Evolutionary conservation across 2,329 filamentous ascomycete species (phyloP), one percentile per base, ranked within the genome.

Genomic region (Diaporthe sp.): DNA sequence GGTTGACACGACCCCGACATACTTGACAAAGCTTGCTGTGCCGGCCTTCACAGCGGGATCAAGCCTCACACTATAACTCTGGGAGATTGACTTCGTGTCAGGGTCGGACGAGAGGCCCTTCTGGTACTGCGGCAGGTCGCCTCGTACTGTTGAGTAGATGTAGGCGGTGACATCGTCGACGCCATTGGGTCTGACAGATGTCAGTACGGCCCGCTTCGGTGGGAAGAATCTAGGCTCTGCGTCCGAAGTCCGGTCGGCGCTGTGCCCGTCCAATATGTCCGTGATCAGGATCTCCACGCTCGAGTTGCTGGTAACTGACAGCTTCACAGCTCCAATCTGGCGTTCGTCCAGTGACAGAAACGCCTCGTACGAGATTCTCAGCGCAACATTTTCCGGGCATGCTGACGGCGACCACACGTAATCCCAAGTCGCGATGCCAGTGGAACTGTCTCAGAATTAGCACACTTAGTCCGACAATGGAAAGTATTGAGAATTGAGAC

Each of bases 221-320:
- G 60, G 60, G 39, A 65, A 65, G n/a, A 65, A 65, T 17, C 60
- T 65, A 17, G 60, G 60, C 9, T 65, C 60, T 5, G 39, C 17
- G 25, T 47, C 39, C 10, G 37, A 65, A 65, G 60, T 65, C 5
- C 60, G 25, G 39, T 6, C 12, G 39, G 60, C 60, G 39, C 60
- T 65, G 60, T 31, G 60, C 15, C 60, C 60, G 20, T 65, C 60
- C 39, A 65, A 44, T 2, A 65, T 1, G 20, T 65, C 60, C 25
- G 60, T 65, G 25, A 65, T 1, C 1, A 65, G 39, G 10, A 65
- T 47, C 39, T 65, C 60, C 10, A 65, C 39, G 17, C 15, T 20
- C 7, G 58, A 63, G 37, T 34, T 8, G 42, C 61, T 65, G 25
- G 25, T 47, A 20, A 65, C 28, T 22, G 22, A 31, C 17, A 65